These are phyloP conservation scores for Maudiozyma humilis DNA, from an alignment of 1,139 yeast genomes.

Conservation along the genomic window DNA sequence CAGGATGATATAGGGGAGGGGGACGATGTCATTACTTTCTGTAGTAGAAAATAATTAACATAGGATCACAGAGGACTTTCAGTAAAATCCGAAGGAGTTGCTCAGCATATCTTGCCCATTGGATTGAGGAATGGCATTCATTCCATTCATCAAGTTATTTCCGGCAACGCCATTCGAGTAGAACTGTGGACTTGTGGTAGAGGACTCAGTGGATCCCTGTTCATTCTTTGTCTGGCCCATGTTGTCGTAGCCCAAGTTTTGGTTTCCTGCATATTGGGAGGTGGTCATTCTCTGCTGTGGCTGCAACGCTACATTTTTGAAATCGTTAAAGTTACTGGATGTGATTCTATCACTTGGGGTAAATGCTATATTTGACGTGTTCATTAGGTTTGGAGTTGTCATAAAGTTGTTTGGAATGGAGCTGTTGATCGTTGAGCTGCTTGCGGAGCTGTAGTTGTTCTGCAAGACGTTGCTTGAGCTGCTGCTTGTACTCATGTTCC, in stretches of 20 bases:
- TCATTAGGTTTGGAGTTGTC: constrained; percentile 10
- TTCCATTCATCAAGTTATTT: not conserved
- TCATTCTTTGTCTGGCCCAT: not conserved
- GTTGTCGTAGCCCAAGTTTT: not conserved
- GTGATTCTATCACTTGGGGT: constrained; percentile 9
- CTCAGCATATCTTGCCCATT: not conserved
- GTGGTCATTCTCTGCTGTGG: constrained; percentile 19
- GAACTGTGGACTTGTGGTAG: not conserved
- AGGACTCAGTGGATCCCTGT: not conserved
- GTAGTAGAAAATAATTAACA: too few relatives aligned
- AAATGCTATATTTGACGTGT: constrained; percentile 14
- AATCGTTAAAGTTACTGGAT: constrained; percentile 5
- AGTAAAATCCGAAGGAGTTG: constrained; percentile 5
- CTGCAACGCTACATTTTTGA: constrained; percentile 4
- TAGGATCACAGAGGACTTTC: too few relatives aligned
- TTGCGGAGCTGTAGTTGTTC: constrained; percentile 2
- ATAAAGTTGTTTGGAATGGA: constrained; percentile 4
- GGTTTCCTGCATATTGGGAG: constrained; percentile 14
- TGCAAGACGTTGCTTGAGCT: constrained; percentile 15
- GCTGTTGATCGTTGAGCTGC: constrained; percentile 2
- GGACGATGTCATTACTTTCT: too few relatives aligned
- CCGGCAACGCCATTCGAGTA: not conserved
- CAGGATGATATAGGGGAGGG: too few relatives aligned
- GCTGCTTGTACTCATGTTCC: constrained; percentile 12
- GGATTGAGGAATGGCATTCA: not conserved